Conservation (phyloP, 306 rosid genomes). For the Quercus ilex region DNA sequence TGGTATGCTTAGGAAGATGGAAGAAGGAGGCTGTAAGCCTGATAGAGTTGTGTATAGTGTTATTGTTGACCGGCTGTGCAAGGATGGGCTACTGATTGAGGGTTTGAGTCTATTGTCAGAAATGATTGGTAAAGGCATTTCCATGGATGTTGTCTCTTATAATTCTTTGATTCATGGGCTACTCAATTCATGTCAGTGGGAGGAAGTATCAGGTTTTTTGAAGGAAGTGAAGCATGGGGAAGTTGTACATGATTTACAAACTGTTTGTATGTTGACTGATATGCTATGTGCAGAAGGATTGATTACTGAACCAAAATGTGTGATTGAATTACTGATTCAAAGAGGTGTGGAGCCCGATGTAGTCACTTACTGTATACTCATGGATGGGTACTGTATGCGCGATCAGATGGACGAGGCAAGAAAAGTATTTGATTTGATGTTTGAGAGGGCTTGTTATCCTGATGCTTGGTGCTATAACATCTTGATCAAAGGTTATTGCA, state of each 20-base stretch:
- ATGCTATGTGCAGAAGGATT: background rate
- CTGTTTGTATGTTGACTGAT: background rate
- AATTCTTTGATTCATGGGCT: conserved; percentile 1
- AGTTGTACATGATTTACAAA: background rate
- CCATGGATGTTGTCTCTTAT: background rate
- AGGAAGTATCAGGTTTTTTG: conserved; percentile 2
- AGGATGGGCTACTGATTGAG: conserved; percentile 14
- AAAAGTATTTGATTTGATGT: conserved; percentile 5
- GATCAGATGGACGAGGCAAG: background rate
- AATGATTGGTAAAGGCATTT: conserved; percentile 8
- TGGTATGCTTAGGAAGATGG: conserved; percentile 13
- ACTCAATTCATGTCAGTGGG: background rate
- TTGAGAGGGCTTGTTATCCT: background rate
- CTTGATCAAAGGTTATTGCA: background rate
- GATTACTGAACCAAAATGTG: background rate
- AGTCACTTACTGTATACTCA: background rate
- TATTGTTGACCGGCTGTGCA: conserved; percentile 25
- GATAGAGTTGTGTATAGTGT: conserved; percentile 17
- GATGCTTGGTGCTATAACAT: background rate
- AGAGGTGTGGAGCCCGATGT: background rate
- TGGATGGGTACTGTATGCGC: background rate
- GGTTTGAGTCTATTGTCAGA: conserved; percentile 23
- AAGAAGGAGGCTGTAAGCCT: conserved; percentile 1
- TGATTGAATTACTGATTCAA: background rate
- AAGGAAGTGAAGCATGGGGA: background rate